Evolutionary conservation across 805 yeast genomes (phyloP), one percentile per base, ranked within the genome.

Genomic region (Candida schatavii): DNA sequence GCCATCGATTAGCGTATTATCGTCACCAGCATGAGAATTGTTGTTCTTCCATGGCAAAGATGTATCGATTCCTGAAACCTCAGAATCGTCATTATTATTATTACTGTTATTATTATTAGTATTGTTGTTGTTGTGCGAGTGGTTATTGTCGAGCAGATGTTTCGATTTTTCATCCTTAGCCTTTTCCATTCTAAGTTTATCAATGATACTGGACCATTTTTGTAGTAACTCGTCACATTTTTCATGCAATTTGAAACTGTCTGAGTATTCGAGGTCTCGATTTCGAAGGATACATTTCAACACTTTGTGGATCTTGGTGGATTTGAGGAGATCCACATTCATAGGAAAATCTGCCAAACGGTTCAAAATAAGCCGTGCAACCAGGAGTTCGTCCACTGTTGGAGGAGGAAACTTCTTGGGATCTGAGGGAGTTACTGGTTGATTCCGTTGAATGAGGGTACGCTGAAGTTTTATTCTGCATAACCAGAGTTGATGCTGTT

Each of bases 251-350:
- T 68, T 62, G 54, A 65, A 71, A 45, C 74, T 71, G 29, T 71
- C 68, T 11, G 69, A 64, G 44, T 69, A 65, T 45, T 63, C 70
- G 46, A 74, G 59, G 27, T 59, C 59, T 21, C 60, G 61, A 45
- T 66, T 64, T 43, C 65, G 66, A 39, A 66, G 45, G 17, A 77
- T 73, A 42, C 77, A 76, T 51, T 70, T 74, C 44, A 77, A 52
- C 1, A 77, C 80, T 53, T 77, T 77, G 51, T 76, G 80, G 39
- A 77, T 59, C 49, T 75, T 77, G 13, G 80, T 73, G 18, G 57
- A 56, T 37, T 59, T 62, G 44, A 77, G 60, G 17, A 75, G 51
- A 13, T 68, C 70, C 17, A 61, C 55, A 22, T 54, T 62, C 27
- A 76, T 66, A 1, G 75, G 67, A 44, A 74, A 70, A 14, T 67